Base-by-base conservation (phyloP, 345 rosid genomes). In the Eucalyptus cloeziana region DNA sequence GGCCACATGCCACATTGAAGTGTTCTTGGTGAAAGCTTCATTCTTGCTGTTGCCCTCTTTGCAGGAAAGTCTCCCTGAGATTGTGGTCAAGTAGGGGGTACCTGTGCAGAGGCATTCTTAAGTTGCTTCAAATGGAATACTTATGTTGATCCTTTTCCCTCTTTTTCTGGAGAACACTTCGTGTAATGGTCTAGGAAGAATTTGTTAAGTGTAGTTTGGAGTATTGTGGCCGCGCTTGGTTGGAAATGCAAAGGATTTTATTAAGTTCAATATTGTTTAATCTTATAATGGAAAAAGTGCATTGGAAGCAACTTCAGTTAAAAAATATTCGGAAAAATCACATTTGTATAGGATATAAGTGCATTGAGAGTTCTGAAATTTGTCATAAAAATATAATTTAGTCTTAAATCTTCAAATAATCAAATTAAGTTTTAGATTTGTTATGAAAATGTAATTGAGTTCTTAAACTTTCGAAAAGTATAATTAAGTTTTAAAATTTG, bases 391-490 rank as follows among this genome's bases (percentile, higher is more conserved):
- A 52, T 52, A 52, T 52, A 52, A 52, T 19, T 52, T 19, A 52
- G 1, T 52, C 4, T 52, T 52, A 52, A 52, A 52, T 19, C 1
- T 49, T 7, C 10, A 52, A 52, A 52, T 52, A 0, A 52, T 52
- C 0, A 0, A 52, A 52, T 52, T 52, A 19, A 52, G 24, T 52
- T 52, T 7, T 52, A 3, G 0, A 12, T 0, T 19, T 52, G 24
- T 52, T 9, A 7, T 51, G 0, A 3, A 51, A 17, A 1, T 52
- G 0, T 51, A 51, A 52, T 7, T 52, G 0, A 19, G 0, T 52
- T 2, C 0, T 52, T 0, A 19, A 52, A 52, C 0, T 52, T 52
- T 52, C 0, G 0, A 52, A 52, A 52, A 19, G 0, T 52, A 19
- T 19, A 52, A 7, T 52, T 3, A 52, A 52, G 0, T 52, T 21